phyloP scores from a whole-genome alignment of 176 grass and related monocot genomes.

The Phragmites australis region DNA sequence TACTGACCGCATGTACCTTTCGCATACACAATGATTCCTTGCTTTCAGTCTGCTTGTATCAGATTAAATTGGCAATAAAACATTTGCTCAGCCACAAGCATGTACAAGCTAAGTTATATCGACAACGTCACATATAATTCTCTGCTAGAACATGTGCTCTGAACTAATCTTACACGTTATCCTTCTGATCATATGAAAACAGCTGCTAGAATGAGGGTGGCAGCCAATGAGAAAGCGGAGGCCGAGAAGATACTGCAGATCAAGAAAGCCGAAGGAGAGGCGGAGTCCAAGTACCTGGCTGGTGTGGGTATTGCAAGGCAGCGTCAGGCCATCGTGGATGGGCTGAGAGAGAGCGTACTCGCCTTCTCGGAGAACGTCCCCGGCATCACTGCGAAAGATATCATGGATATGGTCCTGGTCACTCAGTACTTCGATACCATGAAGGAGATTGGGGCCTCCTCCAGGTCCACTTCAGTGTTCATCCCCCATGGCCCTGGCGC shows the following conservation, averaged over 20 bases:
- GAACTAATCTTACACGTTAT: not conserved
- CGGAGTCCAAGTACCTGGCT: constrained; percentile 65
- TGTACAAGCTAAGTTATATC: not conserved
- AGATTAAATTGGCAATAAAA: not conserved
- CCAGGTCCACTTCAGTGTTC: constrained; percentile 60
- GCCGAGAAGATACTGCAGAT: constrained; percentile 68
- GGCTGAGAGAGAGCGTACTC: constrained; percentile 61
- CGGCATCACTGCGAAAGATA: constrained; percentile 50
- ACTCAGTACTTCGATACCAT: constrained; percentile 67
- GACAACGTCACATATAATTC: not conserved
- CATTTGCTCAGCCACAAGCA: not conserved
- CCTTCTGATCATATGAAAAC: constrained; percentile 6
- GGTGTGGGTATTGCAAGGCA: constrained; percentile 65
- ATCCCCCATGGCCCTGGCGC: constrained; percentile 64
- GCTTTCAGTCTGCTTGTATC: not conserved
- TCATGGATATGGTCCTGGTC: constrained; percentile 65
- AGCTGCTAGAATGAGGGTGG: constrained; percentile 67
- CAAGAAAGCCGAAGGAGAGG: constrained; percentile 63
- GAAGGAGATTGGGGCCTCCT: constrained; percentile 65
- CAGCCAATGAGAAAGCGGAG: constrained; percentile 64
- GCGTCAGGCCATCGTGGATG: constrained; percentile 60
- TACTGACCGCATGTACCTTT: not conserved
- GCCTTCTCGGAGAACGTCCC: constrained; percentile 73
- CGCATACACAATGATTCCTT: not conserved
- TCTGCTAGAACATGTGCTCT: not conserved